Conservation (phyloP, 2,329 filamentous ascomycete species). For the Arthrobotrys entomopaga region DNA sequence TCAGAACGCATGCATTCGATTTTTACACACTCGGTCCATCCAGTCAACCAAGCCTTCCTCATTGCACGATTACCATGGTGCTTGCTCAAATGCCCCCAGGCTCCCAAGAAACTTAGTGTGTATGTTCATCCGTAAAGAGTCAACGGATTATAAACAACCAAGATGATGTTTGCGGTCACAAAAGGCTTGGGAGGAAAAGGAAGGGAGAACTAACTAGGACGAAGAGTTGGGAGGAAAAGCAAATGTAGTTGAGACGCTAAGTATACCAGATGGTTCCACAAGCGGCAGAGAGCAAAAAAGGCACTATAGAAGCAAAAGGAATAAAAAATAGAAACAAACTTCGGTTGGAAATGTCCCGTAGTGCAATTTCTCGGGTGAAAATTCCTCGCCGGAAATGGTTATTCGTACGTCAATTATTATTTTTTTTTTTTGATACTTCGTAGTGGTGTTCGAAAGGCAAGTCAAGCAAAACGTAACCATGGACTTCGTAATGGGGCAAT, state of each 20-base stretch:
- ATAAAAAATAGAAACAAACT: slow-evolving; percentile 10
- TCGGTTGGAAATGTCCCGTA: slow-evolving; percentile 24
- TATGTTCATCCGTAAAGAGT: slow-evolving; percentile 43
- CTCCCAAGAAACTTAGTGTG: slow-evolving; percentile 11
- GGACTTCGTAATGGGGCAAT: slow-evolving; percentile 22
- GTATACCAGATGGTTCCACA: slow-evolving; percentile 46
- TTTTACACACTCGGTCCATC: slow-evolving; percentile 1
- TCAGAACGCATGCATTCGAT: slow-evolving; percentile 13
- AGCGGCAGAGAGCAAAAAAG: slow-evolving; percentile 23
- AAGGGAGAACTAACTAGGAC: too few relatives aligned
- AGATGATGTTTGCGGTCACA: slow-evolving; percentile 36
- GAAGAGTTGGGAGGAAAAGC: slow-evolving; percentile 51
- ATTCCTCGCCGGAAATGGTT: slow-evolving; percentile 52
- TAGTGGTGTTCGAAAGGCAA: not conserved
- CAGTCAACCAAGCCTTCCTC: slow-evolving; percentile 27
- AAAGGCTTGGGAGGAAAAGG: not conserved
- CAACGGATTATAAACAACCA: slow-evolving; percentile 28
- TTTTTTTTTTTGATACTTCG: too few relatives aligned
- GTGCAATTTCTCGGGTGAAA: slow-evolving; percentile 30
- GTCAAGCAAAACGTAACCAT: slow-evolving; percentile 19
- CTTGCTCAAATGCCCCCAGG: not conserved
- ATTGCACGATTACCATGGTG: slow-evolving; percentile 35
- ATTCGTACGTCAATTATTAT: slow-evolving; percentile 36
- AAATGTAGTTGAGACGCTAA: slow-evolving; percentile 8
- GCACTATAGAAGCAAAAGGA: not conserved